A percentile compares a stretch with the other conserved stretches of the same genome.
phyloP scores from a whole-genome alignment of 106 monocot genomes.

The Ottelia alismoides region DNA sequence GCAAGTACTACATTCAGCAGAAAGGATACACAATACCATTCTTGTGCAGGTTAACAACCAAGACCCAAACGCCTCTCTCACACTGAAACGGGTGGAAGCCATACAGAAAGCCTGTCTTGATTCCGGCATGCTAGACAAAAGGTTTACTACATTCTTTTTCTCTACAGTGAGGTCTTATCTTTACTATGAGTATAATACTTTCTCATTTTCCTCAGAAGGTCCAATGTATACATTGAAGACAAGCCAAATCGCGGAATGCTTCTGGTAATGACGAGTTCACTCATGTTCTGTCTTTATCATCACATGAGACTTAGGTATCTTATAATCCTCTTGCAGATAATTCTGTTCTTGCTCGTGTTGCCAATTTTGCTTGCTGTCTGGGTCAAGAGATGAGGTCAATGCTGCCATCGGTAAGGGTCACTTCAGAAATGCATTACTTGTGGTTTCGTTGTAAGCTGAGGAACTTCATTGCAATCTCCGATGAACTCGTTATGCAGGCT shows the following conservation, averaged over 20 bases:
- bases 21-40: not conserved
- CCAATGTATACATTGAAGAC: conserved; percentile 14
- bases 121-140: conserved; percentile 49
- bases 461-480: no score
- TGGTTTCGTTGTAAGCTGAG: no score
- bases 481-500: no score
- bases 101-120: conserved; percentile 66
- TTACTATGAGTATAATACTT: not conserved
- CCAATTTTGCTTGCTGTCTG: conserved; percentile 20
- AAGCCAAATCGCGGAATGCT: conserved; percentile 7
- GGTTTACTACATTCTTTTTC: conserved; percentile 22
- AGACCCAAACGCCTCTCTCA: conserved; percentile 73
- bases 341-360: conserved; percentile 16
- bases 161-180: not conserved
- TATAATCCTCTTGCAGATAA: conserved; percentile 22
- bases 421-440: no score
- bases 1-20: no score
- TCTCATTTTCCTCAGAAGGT: conserved; percentile 10
- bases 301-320: not conserved
- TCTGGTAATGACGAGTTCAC: conserved; percentile 24
- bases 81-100: conserved; percentile 49
- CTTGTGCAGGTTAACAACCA: conserved; percentile 40
- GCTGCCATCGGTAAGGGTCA: no score
- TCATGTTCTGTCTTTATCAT: not conserved
- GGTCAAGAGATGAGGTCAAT: not conserved